Evolutionary conservation across 352 stramenopile species (phyloP), one percentile per base, ranked within the genome.

Genomic region (Salisapilia sapeloensis): DNA sequence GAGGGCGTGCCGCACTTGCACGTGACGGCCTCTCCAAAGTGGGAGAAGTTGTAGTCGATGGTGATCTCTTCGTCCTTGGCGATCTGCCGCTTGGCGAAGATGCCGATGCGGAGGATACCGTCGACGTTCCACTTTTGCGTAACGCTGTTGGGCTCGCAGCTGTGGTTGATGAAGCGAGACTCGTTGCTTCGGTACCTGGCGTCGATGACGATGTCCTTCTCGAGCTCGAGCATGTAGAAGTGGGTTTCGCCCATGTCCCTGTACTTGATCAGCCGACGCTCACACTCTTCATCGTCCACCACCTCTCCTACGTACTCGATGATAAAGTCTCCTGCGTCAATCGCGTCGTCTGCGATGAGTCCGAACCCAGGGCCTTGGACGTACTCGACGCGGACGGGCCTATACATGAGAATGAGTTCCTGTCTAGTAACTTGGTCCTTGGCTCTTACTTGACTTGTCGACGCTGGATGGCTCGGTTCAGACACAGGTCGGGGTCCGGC

Each of bases 131-230:
- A 95, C 33, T 96, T 96, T 43, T 96, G 79, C 12, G 85, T 95
- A 24, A 83, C 67, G 55, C 84, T 93, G 52, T 96, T 96, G n/a
- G 84, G 75, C 33, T 92, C 77, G 35, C 86, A 96, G 44, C 79
- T 93, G 46, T 95, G 82, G 65, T 97, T 97, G 44, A 97, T 96
- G 49, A 96, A 97, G 16, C 92, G 72, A 23, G 87, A 89, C 17
- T 96, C 78, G 42, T 93, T 95, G 24, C 85, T 92, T 23, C 80
- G 70, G 39, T 90, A 65, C 29, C 77, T 77, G 14, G 77, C 79
- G 30, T 95, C 79, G 28, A 89, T 84, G 15, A 83, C 52, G 17
- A 79, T 69, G 41, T 83, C 71, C 18, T 85, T 83, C 50, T 83
- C 72, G 22, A 89, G 59, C 42, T 89, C 66, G 40, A 89, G 58